These are phyloP conservation scores for Lichtheimia corymbifera DNA, from an alignment of 371 early-diverging fungal species.

Conservation along the genomic window DNA sequence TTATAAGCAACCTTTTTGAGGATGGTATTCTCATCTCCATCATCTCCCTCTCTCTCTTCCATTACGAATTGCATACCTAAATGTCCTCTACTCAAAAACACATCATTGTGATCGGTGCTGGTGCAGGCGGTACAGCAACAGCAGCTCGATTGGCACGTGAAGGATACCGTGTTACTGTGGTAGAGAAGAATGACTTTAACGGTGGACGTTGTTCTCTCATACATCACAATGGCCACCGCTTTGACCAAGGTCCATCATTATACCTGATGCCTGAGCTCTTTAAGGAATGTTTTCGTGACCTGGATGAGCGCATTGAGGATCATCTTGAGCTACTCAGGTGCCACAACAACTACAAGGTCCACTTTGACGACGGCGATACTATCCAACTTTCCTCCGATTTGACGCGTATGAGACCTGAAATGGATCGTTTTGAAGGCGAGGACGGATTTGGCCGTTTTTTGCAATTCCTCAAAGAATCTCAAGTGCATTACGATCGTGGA, in stretches of 20 bases:
- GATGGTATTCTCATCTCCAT: no score
- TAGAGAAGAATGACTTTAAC: constrained; percentile 60
- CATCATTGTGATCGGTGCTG: constrained; percentile 55
- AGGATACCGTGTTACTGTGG: constrained; percentile 57
- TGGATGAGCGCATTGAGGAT: constrained; percentile 53
- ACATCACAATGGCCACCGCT: constrained; percentile 50
- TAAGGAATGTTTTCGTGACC: constrained; percentile 56
- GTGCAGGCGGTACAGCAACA: constrained; percentile 60
- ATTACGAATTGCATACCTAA: background rate
- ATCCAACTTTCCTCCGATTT: constrained; percentile 56
- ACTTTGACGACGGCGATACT: constrained; percentile 56
- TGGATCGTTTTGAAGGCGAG: constrained; percentile 56
- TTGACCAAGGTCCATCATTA: constrained; percentile 69
- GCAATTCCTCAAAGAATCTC: constrained; percentile 51
- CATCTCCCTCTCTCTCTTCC: no score
- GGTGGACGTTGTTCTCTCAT: constrained; percentile 67
- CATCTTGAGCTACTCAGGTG: constrained; percentile 56
- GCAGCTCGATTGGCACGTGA: constrained; percentile 60
- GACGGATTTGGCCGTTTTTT: constrained; percentile 48
- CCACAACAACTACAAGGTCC: constrained; percentile 64
- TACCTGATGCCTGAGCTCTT: constrained; percentile 65
- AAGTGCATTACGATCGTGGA: constrained; percentile 56
- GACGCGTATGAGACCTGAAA: constrained; percentile 51
- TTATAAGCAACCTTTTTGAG: no score
- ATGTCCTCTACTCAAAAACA: constrained; percentile 31